A percentile compares a stretch with the other conserved stretches of the same genome.
Evolutionary conservation across 768 basidiomycete species (phyloP).

Genomic region (Lentinula detonsa): DNA sequence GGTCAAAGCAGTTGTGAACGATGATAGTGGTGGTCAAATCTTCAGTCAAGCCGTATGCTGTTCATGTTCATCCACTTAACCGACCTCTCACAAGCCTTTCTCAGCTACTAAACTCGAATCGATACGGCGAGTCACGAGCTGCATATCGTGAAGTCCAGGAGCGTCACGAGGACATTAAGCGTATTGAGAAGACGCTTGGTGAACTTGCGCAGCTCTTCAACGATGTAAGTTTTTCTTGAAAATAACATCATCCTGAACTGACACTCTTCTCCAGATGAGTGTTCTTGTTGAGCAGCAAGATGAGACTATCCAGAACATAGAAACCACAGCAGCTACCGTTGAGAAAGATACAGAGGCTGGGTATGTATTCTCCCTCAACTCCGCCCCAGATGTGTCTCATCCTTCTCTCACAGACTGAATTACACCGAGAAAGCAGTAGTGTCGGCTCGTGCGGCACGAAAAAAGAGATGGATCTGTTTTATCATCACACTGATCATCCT

Average conservation of each 20-base stretch:
- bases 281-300: conserved; percentile 94
- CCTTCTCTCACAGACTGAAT: conserved; percentile 44
- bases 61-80: neutral
- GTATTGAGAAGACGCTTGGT: conserved; percentile 88
- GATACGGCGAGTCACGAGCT: conserved; percentile 83
- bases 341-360: conserved; percentile 84
- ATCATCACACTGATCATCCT: conserved; percentile 60
- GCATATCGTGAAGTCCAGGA: conserved; percentile 97
- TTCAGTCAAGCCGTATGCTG: conserved; percentile 80
- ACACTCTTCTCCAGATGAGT: conserved; percentile 61
- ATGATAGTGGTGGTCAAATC: conserved; percentile 76
- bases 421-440: conserved; percentile 85
- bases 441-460: conserved; percentile 83
- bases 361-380: conserved; percentile 34
- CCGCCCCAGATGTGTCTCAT: neutral
- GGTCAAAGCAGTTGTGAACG: conserved; percentile 79
- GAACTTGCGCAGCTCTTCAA: conserved; percentile 96
- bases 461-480: conserved; percentile 98
- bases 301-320: conserved; percentile 78
- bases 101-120: conserved; percentile 84
- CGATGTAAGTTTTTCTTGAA: conserved; percentile 52
- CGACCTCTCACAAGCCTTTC: neutral
- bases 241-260: neutral
- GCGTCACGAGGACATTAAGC: conserved; percentile 92
- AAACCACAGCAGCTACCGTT: conserved; percentile 66